phyloP scores from a whole-genome alignment of 2,329 filamentous ascomycete species.

The Orbilia oligospora region DNA sequence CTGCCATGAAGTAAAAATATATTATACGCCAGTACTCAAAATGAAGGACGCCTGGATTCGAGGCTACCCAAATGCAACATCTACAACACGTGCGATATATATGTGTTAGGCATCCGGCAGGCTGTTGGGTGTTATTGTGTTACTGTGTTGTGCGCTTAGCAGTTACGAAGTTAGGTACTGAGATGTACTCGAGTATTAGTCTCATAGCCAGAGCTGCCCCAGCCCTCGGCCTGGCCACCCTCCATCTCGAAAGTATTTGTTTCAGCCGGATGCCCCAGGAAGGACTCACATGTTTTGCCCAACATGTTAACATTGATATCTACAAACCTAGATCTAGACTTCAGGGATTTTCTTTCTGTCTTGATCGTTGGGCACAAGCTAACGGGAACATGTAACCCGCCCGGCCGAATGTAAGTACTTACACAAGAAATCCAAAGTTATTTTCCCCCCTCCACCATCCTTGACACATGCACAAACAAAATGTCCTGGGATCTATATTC shows the following conservation, averaged over 20 bases:
- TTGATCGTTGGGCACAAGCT: conserved; percentile 25
- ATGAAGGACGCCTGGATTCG: too few species aligned
- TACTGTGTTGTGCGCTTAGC: too few species aligned
- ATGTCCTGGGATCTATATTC: conserved; percentile 1
- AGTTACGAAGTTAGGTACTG: too few species aligned
- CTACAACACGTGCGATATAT: too few species aligned
- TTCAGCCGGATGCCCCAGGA: conserved; percentile 13
- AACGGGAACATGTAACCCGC: conserved; percentile 27
- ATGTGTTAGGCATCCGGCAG: neutral
- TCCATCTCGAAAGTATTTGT: conserved; percentile 24
- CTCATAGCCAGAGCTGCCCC: too few species aligned
- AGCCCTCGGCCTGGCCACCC: conserved; percentile 12
- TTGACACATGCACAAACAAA: conserved; percentile 26
- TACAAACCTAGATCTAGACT: neutral
- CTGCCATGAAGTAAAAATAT: too few species aligned
- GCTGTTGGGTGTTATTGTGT: too few species aligned
- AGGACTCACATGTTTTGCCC: conserved; percentile 37
- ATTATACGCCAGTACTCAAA: too few species aligned
- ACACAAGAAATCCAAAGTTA: conserved; percentile 28
- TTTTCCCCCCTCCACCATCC: conserved; percentile 1
- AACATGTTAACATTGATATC: conserved; percentile 13
- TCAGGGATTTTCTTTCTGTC: neutral
- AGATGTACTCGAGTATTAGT: too few species aligned
- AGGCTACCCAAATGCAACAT: too few species aligned
- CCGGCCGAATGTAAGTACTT: neutral